phyloP scores from a whole-genome alignment of 176 grass and related monocot genomes.

The Oryza glaberrima region DNA sequence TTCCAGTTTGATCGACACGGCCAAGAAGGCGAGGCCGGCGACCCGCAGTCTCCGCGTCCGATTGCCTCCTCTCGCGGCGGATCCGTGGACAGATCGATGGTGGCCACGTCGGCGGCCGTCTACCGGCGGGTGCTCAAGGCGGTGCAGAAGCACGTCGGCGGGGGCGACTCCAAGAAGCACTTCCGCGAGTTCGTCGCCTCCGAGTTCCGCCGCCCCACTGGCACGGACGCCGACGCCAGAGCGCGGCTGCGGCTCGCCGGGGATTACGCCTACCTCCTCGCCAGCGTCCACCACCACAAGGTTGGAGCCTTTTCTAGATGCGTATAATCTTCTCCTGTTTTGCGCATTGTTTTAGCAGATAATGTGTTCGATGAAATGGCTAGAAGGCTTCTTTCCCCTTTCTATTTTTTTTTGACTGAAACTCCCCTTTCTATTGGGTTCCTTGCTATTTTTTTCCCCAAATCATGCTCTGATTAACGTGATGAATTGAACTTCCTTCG shows the following conservation, averaged over 20 bases:
- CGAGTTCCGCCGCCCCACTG: constrained; percentile 55
- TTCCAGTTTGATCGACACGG: too few species aligned
- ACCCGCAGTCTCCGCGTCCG: too few species aligned
- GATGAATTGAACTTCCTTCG: too few species aligned
- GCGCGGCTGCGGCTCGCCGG: constrained; percentile 55
- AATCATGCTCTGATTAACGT: background rate
- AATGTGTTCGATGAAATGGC: constrained; percentile 35
- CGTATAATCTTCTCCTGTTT: background rate
- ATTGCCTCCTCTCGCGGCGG: background rate
- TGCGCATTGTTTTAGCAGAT: background rate
- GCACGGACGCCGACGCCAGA: constrained; percentile 41
- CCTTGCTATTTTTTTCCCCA: too few species aligned
- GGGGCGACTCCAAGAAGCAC: constrained; percentile 46
- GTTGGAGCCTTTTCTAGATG: background rate
- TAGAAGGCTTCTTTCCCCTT: too few species aligned
- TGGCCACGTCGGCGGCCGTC: constrained; percentile 19
- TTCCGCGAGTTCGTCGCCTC: constrained; percentile 61
- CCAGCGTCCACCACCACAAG: constrained; percentile 73
- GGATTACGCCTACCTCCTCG: constrained; percentile 65
- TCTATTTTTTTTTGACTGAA: too few species aligned
- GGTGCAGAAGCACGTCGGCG: constrained; percentile 60
- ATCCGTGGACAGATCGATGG: constrained; percentile 28
- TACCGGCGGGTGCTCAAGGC: constrained; percentile 67
- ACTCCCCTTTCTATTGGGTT: too few species aligned
- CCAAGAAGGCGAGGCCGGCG: too few species aligned